Evolutionary conservation across 345 rosid species (phyloP).

Genomic region (Brassica juncea): DNA sequence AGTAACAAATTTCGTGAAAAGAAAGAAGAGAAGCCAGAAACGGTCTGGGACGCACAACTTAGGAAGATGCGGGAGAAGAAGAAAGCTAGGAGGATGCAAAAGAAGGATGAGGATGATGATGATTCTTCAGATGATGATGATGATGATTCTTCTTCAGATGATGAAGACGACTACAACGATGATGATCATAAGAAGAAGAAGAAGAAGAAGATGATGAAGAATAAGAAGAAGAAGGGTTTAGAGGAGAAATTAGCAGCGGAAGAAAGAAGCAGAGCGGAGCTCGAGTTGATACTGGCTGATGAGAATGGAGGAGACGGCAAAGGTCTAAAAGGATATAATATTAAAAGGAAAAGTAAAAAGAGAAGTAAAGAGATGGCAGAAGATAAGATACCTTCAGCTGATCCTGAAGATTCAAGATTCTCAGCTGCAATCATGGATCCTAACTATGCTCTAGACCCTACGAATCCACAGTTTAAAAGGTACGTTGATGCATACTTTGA

Average conservation of each 20-base stretch:
- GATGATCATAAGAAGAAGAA: conserved; percentile 46
- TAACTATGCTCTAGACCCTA: conserved; percentile 83
- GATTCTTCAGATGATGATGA: conserved; percentile 60
- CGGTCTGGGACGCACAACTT: conserved; percentile 71
- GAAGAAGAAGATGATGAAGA: conserved; percentile 47
- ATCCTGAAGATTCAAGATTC: conserved; percentile 71
- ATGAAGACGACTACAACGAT: conserved; percentile 42
- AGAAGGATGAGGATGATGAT: conserved; percentile 37
- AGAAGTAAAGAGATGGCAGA: conserved; percentile 54
- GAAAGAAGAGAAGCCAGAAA: conserved; percentile 70
- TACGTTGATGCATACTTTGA: conserved; percentile 23
- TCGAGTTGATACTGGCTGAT: conserved; percentile 83
- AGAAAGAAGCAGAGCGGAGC: conserved; percentile 76
- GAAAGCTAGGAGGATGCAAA: conserved; percentile 59
- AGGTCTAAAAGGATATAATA: conserved; percentile 77
- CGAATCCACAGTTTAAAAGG: conserved; percentile 96
- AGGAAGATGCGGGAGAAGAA: conserved; percentile 71
- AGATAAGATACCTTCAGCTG: conserved; percentile 63
- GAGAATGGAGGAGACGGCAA: conserved; percentile 55
- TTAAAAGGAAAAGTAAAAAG: conserved; percentile 66
- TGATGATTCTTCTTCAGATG: conserved; percentile 5
- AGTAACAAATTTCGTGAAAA: conserved; percentile 75
- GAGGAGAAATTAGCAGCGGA: conserved; percentile 46
- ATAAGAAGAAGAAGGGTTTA: conserved; percentile 31
- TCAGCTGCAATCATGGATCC: conserved; percentile 58